Base-by-base conservation (phyloP, 176 grass and related monocot species). In the Carex scoparia region DNA sequence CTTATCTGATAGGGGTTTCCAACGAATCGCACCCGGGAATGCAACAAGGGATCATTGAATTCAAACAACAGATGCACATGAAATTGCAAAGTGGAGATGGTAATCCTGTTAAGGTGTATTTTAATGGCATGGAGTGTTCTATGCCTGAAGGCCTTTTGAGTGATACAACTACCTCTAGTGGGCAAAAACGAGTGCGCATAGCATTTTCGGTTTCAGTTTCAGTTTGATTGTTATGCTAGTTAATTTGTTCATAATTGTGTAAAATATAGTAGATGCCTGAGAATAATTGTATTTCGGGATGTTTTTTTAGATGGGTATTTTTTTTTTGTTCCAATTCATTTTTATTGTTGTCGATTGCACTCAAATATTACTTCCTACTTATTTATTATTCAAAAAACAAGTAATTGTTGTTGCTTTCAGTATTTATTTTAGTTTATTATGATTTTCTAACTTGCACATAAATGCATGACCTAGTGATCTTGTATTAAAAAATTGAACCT, bases 121-220 rank as follows among this genome's bases (percentile, higher is more conserved):
- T 97, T 81, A 97, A 97, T 63, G 94, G 94, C 42, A 83, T 90
- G 53, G 91, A 97, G 86, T 97, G 94, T 62, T 89, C 90, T 40
- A 90, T 97, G 90, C 94, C 94, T 0, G 81, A 81, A 15, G 82
- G 82, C 13, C 85, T 97, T 30, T 91, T 91, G n/a, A 62, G 55
- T 62, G 78, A 81, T 38, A 81, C 78, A 5, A 14, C 5, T 40
- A 58, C 31, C 3, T 81, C 78, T 1, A 1, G 54, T 12, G 77
- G 30, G 9, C 55, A 38, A 18, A 81, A n/a, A 62, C 33, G 7
- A 40, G 31, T 62, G 12, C 4, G 3, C 54, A 12, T 61, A 23
- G 56, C 58, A 62, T 81, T 81, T 81, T 32, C 2, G 32, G 28
- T n/a, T 60, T 80, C 0, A 15, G 28, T 60, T 59, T 80, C 5